Base-by-base conservation (phyloP, 2,329 filamentous ascomycete genomes). In the Neofusicoccum kwambonambiense region DNA sequence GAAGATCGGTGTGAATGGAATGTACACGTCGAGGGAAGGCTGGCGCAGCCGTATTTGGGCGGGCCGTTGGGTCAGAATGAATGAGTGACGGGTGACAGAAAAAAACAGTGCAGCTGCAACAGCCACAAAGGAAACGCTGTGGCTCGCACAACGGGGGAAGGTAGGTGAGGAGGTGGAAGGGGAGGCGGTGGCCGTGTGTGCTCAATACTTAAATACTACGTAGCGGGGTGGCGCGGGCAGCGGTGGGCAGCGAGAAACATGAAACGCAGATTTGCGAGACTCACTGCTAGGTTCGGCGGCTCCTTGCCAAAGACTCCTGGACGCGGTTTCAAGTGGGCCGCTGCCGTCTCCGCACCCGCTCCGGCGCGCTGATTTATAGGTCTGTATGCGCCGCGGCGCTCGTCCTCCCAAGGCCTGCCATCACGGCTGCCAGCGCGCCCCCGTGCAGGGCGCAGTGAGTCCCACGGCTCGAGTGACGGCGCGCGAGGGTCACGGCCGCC, bases 101-200 rank as follows among this genome's bases (percentile, higher is more conserved):
- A 58, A 54, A 63, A 52, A 52, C 60, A 63, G 49, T 35, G 37
- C 44, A 63, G 60, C 35, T 44, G 49, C 13, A 44, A 12, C 12
- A 35, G 45, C 47, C 60, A 62, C 60, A 52, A 52, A 62, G 17
- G 57, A 63, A 63, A 63, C 37, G 60, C 45, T 51, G 60, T 63
- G 60, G 39, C 60, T 63, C 39, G 60, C 60, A 63, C 60, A 52
- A 34, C 37, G 31, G 49, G 34, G 37, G 54, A 52, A 22, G 58
- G 58, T 19, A 63, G 60, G 60, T 44, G 41, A 63, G 60, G 49
- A 35, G 41, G 49, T 63, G 60, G 45, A n/a, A 62, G 42, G 44
- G 11, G 34, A 44, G 37, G 60, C 60, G 60, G 60, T 52, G 60
- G 60, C 15, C 47, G 60, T 42, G 60, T 63, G 42, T 63, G 37